Percentiles rank a stretch among this genome's conserved stretches.
phyloP scores from a whole-genome alignment of 23 red algal species.

The Gracilariopsis chorda region DNA sequence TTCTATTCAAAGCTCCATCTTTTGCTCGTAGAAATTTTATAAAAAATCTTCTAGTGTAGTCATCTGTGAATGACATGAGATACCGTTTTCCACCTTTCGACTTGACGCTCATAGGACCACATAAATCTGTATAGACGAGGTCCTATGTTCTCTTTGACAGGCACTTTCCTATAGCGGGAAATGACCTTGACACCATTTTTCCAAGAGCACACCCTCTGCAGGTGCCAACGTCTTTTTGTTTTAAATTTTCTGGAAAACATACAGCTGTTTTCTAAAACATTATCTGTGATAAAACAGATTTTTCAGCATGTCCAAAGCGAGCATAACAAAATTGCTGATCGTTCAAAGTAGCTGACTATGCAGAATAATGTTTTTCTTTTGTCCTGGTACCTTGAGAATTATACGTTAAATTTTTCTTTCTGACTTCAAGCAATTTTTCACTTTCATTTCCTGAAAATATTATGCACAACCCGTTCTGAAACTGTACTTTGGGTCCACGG shows the following conservation, averaged over 20 bases:
- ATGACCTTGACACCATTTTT: not conserved
- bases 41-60: not conserved
- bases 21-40: not conserved
- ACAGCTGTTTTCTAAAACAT: not conserved
- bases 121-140: slow-evolving; percentile 35
- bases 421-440: not conserved
- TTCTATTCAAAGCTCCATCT: not conserved
- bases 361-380: not conserved
- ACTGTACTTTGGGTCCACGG: not conserved
- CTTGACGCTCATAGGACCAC: not conserved
- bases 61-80: slow-evolving; percentile 17
- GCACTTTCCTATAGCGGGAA: not conserved
- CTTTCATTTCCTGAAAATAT: not conserved
- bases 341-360: not conserved
- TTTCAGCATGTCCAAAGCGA: not conserved
- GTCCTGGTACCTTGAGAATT: not conserved
- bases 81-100: not conserved
- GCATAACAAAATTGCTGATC: not conserved
- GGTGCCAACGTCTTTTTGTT: not conserved
- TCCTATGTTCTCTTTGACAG: not conserved
- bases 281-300: not conserved
- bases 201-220: not conserved
- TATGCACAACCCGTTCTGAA: not conserved
- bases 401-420: not conserved
- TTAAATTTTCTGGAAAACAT: not conserved